phyloP scores from a whole-genome alignment of 306 rosid genomes.

The Ammopiptanthus mongolicus region DNA sequence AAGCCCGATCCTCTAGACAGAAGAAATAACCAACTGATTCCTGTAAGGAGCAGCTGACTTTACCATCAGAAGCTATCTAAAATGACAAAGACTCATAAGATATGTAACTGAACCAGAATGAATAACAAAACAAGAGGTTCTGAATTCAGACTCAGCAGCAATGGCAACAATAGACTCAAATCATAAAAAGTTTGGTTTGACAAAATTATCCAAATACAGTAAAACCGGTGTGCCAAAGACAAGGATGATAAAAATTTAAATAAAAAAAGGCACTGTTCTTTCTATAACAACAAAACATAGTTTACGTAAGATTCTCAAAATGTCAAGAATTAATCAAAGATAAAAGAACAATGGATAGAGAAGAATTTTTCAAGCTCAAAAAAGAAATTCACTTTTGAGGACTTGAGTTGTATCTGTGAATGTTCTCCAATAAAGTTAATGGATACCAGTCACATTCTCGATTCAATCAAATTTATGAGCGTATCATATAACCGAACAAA shows the following conservation, averaged over 20 bases:
- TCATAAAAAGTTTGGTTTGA: not conserved
- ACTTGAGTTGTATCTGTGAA: not conserved
- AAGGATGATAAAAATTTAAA: not conserved
- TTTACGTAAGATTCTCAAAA: not conserved
- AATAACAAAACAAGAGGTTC: not conserved
- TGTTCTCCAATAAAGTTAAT: not conserved
- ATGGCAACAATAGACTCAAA: not conserved
- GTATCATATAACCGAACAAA: not conserved
- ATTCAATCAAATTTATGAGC: too few relatives aligned
- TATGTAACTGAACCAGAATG: not conserved
- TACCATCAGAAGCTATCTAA: constrained; percentile 1
- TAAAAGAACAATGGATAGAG: not conserved
- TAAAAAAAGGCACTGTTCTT: not conserved
- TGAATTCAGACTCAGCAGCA: not conserved
- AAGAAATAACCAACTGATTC: constrained; percentile 86
- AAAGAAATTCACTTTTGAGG: not conserved
- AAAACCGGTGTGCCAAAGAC: not conserved
- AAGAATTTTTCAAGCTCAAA: not conserved
- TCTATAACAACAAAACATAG: not conserved
- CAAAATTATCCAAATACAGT: not conserved
- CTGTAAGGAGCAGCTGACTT: constrained; percentile 37
- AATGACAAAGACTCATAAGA: not conserved
- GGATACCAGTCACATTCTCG: not conserved
- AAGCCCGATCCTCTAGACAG: constrained; percentile 85
- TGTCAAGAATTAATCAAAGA: not conserved